Percentiles rank a stretch among this genome's conserved stretches.
These are phyloP conservation scores for Fraxinus pennsylvanica DNA, from an alignment of 257 asterid genomes.

Conservation along the genomic window DNA sequence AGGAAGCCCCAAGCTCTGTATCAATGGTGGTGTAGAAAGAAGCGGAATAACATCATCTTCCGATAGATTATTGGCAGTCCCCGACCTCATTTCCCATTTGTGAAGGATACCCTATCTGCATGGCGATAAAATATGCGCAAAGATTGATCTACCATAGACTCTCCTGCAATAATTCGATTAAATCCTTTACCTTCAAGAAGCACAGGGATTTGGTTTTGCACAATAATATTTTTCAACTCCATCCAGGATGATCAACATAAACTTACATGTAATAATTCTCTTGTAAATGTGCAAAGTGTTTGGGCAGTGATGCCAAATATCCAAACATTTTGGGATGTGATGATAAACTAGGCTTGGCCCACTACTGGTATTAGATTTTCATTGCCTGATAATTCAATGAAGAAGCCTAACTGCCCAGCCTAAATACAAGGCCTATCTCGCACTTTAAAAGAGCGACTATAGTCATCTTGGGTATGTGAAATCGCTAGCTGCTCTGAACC, in stretches of 20 bases:
- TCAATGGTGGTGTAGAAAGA: constrained; percentile 60
- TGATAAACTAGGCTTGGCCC: no score
- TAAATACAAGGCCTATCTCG: no score
- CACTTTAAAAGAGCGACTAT: no score
- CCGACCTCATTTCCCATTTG: constrained; percentile 72
- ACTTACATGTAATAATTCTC: background rate
- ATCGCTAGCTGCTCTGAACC: no score
- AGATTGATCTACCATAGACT: constrained; percentile 50
- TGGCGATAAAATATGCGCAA: constrained; percentile 49
- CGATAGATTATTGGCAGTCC: constrained; percentile 53
- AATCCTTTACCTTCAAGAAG: constrained; percentile 46
- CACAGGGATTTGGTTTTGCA: constrained; percentile 32
- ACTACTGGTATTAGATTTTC: no score
- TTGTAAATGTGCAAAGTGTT: background rate
- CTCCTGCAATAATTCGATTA: constrained; percentile 49
- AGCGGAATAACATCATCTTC: constrained; percentile 49
- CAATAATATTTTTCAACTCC: constrained; percentile 27
- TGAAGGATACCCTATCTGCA: constrained; percentile 64
- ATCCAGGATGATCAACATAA: constrained; percentile 4
- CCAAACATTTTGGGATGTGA: no score
- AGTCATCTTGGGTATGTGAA: no score
- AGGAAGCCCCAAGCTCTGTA: constrained; percentile 54
- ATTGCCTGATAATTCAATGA: no score
- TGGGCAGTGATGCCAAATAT: no score
- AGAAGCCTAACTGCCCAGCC: no score